These are phyloP conservation scores for Elongisporangium prolatum DNA, from an alignment of 352 stramenopile species.

Conservation along the genomic window DNA sequence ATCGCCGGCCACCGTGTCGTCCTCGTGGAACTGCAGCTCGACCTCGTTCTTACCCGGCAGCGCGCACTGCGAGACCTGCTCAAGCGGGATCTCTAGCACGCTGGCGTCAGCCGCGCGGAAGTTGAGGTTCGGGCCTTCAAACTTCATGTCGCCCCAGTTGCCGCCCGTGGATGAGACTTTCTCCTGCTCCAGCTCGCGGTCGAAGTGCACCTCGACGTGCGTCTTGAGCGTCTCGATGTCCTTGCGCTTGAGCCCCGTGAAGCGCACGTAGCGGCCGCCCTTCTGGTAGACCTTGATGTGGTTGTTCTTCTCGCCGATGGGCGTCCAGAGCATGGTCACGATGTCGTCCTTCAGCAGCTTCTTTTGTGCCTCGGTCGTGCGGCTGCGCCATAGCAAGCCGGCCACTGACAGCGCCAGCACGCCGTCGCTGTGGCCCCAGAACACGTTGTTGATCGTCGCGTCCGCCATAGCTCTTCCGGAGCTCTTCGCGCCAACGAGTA, in stretches of 20 bases:
- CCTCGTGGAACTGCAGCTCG: slow-evolving; percentile 98
- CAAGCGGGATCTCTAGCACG: slow-evolving; percentile 69
- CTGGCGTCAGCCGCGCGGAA: slow-evolving; percentile 62
- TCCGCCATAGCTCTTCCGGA: slow-evolving; percentile 35
- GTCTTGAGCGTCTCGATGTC: slow-evolving; percentile 59
- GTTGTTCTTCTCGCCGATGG: slow-evolving; percentile 73
- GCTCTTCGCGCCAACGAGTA: background rate
- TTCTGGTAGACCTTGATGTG: slow-evolving; percentile 86
- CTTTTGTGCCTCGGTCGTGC: slow-evolving; percentile 79
- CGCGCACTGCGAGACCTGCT: slow-evolving; percentile 85
- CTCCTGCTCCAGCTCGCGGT: slow-evolving; percentile 88
- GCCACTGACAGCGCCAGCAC: slow-evolving; percentile 73
- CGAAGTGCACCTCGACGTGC: slow-evolving; percentile 81
- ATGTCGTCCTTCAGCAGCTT: slow-evolving; percentile 85
- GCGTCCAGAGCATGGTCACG: slow-evolving; percentile 81
- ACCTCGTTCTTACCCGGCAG: slow-evolving; percentile 97
- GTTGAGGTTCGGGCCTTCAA: slow-evolving; percentile 87
- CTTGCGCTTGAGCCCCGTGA: slow-evolving; percentile 65
- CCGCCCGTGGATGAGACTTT: slow-evolving; percentile 83
- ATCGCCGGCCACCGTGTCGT: slow-evolving; percentile 94
- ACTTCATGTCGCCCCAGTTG: slow-evolving; percentile 94
- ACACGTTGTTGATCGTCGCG: slow-evolving; percentile 82
- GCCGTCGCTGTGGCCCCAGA: slow-evolving; percentile 82
- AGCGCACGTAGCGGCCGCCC: slow-evolving; percentile 81
- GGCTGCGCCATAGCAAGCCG: slow-evolving; percentile 70